Evolutionary conservation across 192 early-diverging fungal species (phyloP).

Genomic region (Coemansia umbellata): DNA sequence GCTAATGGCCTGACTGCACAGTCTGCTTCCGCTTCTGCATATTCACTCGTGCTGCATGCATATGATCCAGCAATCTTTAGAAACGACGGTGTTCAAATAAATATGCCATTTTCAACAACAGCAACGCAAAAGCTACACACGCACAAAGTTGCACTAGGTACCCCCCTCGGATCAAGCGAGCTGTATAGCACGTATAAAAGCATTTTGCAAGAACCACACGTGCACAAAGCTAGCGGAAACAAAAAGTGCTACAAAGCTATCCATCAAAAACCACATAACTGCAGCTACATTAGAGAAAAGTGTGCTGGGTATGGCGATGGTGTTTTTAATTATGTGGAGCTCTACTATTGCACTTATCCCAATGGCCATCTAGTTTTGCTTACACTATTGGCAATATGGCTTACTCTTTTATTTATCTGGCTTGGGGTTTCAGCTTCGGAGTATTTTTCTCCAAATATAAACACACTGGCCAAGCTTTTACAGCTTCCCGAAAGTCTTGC

Average conservation of each 20-base stretch:
- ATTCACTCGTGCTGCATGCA: too few relatives aligned
- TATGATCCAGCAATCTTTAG: too few relatives aligned
- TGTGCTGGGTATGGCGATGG: slow-evolving; percentile 63
- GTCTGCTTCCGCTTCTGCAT: neutral
- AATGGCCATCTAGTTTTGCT: slow-evolving; percentile 20
- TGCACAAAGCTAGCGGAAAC: neutral
- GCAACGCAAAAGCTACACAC: too few relatives aligned
- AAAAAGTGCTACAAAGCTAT: slow-evolving; percentile 41
- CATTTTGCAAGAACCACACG: too few relatives aligned
- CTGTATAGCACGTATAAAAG: too few relatives aligned
- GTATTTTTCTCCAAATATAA: slow-evolving; percentile 86
- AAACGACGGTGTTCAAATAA: too few relatives aligned
- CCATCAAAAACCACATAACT: slow-evolving; percentile 53
- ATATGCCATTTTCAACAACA: too few relatives aligned
- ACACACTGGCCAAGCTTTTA: slow-evolving; percentile 68
- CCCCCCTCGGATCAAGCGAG: too few relatives aligned
- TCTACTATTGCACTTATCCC: slow-evolving; percentile 47
- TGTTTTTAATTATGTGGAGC: slow-evolving; percentile 45
- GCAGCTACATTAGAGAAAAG: slow-evolving; percentile 57
- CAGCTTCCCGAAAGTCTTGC: slow-evolving; percentile 81
- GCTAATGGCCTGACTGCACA: neutral
- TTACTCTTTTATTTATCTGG: slow-evolving; percentile 69
- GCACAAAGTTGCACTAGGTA: too few relatives aligned
- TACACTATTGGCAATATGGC: slow-evolving; percentile 58
- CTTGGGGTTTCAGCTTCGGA: slow-evolving; percentile 77